These are phyloP conservation scores for Dactylellina drechsleri DNA, from an alignment of 2,329 filamentous ascomycete genomes.

Conservation along the genomic window DNA sequence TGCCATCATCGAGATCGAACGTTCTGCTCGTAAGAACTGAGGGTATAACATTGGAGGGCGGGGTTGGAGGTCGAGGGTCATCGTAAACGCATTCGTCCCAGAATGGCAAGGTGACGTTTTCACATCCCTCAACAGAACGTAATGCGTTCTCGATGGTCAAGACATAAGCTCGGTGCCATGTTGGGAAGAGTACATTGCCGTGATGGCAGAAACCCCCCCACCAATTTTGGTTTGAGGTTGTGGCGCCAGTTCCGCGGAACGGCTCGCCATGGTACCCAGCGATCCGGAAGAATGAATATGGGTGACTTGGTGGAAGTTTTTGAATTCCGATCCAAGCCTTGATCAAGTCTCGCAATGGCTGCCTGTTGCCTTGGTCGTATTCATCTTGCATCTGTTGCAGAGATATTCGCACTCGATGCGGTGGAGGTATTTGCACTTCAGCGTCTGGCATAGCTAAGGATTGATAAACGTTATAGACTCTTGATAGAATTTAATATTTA, in stretches of 20 bases:
- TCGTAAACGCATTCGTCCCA: slow-evolving; percentile 40
- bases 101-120: slow-evolving; percentile 56
- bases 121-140: slow-evolving; percentile 31
- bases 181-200: slow-evolving; percentile 59
- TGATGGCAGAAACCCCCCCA: slow-evolving; percentile 60
- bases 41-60: slow-evolving; percentile 7
- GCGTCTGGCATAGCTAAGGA: too few species aligned
- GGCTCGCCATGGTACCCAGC: slow-evolving; percentile 59
- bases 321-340: slow-evolving; percentile 40
- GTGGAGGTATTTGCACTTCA: too few species aligned
- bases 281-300: slow-evolving; percentile 59
- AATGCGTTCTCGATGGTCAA: slow-evolving; percentile 56
- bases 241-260: slow-evolving; percentile 56
- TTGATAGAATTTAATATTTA: too few species aligned
- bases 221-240: slow-evolving; percentile 55
- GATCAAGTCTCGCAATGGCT: slow-evolving; percentile 27
- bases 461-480: too few species aligned
- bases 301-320: slow-evolving; percentile 32
- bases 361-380: slow-evolving; percentile 13
- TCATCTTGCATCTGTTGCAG: slow-evolving; percentile 14
- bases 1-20: slow-evolving; percentile 18
- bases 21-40: slow-evolving; percentile 31
- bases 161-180: slow-evolving; percentile 60
- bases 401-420: not conserved
- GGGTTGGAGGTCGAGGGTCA: too few species aligned